phyloP scores from a whole-genome alignment of 768 basidiomycete species.

The Austroboletus festivus region DNA sequence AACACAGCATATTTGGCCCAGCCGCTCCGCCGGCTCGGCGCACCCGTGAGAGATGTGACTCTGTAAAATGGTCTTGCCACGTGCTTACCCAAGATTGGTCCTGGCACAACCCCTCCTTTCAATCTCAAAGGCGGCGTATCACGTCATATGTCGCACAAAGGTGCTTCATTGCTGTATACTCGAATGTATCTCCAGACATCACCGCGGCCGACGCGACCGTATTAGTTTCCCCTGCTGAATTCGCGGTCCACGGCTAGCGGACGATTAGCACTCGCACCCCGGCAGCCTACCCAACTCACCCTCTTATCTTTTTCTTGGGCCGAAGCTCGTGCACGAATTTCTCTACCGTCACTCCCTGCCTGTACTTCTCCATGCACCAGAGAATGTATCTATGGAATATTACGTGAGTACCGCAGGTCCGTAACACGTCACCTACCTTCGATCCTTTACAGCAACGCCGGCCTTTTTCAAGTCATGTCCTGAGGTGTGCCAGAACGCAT shows the following conservation, averaged over 20 bases:
- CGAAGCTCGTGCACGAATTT: slow-evolving; percentile 62
- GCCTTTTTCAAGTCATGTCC: slow-evolving; percentile 59
- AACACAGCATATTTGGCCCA: slow-evolving; percentile 15
- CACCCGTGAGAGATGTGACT: slow-evolving; percentile 31
- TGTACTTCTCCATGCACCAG: slow-evolving; percentile 83
- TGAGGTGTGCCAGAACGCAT: slow-evolving; percentile 62
- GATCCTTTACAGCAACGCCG: slow-evolving; percentile 64
- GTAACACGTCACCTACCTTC: slow-evolving; percentile 50
- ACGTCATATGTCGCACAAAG: slow-evolving; percentile 10
- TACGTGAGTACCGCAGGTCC: slow-evolving; percentile 1
- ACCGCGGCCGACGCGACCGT: slow-evolving; percentile 54
- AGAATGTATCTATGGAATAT: slow-evolving; percentile 62
- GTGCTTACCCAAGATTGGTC: slow-evolving; percentile 16
- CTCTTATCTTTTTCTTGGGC: slow-evolving; percentile 77
- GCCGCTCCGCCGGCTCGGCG: slow-evolving; percentile 18
- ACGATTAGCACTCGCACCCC: slow-evolving; percentile 32
- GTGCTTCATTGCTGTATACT: slow-evolving; percentile 13
- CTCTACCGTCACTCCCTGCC: slow-evolving; percentile 49
- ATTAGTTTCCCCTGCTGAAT: slow-evolving; percentile 74
- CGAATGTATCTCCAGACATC: slow-evolving; percentile 10
- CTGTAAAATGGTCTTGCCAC: slow-evolving; percentile 22
- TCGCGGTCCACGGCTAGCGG: slow-evolving; percentile 54
- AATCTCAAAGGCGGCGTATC: slow-evolving; percentile 3
- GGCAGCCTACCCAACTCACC: slow-evolving; percentile 44
- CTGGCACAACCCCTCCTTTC: slow-evolving; percentile 17